phyloP scores from a whole-genome alignment of 805 yeast genomes.

The Metschnikowia hibisci region DNA sequence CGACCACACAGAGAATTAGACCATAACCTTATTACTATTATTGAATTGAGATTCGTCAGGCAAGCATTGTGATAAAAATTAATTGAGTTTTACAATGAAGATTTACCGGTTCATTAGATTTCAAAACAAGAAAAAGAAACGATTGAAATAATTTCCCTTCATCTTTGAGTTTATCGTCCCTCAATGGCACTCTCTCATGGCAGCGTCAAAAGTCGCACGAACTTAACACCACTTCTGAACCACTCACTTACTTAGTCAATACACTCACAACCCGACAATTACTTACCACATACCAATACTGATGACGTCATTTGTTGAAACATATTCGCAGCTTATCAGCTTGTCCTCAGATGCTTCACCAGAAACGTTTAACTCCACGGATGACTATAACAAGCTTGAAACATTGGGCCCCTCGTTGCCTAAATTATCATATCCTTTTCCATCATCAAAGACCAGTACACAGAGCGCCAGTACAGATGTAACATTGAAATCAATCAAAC shows the following conservation, averaged over 20 bases:
- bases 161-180: no score
- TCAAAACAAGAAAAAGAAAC: no score
- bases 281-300: neutral
- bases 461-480: conserved; percentile 19
- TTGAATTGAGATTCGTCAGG: no score
- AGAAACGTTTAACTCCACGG: conserved; percentile 30
- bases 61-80: no score
- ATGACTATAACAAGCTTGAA: conserved; percentile 26
- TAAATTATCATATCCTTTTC: conserved; percentile 35
- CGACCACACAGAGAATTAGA: no score
- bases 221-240: no score
- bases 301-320: conserved; percentile 36
- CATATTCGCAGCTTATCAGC: conserved; percentile 46
- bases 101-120: no score
- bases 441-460: conserved; percentile 9
- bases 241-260: neutral
- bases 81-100: no score
- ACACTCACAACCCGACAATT: neutral
- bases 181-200: no score
- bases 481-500: conserved; percentile 61
- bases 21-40: no score
- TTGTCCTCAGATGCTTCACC: conserved; percentile 38
- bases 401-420: conserved; percentile 50
- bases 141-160: no score
- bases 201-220: no score